Evolutionary conservation across 176 grass and related monocot genomes (phyloP).

Genomic region (Lolium rigidum): DNA sequence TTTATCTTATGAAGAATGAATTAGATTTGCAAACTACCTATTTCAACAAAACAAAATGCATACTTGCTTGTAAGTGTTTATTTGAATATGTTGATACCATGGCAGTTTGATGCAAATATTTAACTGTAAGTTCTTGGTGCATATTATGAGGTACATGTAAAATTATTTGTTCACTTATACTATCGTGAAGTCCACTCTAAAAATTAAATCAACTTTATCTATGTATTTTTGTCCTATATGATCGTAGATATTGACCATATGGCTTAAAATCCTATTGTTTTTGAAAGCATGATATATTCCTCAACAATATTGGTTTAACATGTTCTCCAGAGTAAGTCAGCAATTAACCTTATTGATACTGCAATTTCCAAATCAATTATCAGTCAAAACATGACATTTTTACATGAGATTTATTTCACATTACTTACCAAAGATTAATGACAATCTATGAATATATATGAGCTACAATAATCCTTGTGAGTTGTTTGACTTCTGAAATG

Average conservation of each 20-base stretch:
- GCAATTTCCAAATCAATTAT: constrained; percentile 19
- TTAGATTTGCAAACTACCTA: not conserved
- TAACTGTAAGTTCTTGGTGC: not conserved
- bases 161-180: not conserved
- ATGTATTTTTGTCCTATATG: not conserved
- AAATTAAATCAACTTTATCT: constrained; percentile 14
- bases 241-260: not conserved
- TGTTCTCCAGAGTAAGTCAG: not conserved
- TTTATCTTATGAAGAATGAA: constrained; percentile 20
- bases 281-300: not conserved
- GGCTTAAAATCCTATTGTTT: not conserved
- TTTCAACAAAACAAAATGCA: constrained; percentile 22
- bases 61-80: not conserved
- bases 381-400: not conserved
- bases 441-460: constrained; percentile 4
- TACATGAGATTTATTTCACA: not conserved
- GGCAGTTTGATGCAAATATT: not conserved
- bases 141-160: not conserved
- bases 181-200: not conserved
- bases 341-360: not conserved
- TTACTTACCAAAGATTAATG: not conserved
- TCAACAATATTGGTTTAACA: not conserved
- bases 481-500: not conserved
- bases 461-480: not conserved
- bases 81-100: not conserved